Evolutionary conservation across 2,329 filamentous ascomycete species (phyloP).

Genomic region (Graphilbum fragrans): DNA sequence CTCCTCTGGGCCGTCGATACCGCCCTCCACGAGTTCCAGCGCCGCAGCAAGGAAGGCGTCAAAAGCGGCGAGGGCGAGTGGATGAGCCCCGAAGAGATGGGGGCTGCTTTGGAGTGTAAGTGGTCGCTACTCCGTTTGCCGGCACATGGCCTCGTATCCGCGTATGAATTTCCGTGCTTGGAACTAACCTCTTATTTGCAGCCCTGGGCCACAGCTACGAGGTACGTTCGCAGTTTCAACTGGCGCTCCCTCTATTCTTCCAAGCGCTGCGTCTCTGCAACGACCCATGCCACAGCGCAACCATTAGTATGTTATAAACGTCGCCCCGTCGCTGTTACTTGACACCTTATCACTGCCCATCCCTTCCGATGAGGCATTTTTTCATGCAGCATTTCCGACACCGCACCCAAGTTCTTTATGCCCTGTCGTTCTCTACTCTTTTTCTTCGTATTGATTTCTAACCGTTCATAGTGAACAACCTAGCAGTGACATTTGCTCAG

Average conservation of each 20-base stretch:
- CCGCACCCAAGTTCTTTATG: neutral
- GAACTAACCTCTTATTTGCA: slow-evolving; percentile 18
- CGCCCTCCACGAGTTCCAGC: slow-evolving; percentile 58
- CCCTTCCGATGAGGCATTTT: too few species aligned
- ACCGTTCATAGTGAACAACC: slow-evolving; percentile 56
- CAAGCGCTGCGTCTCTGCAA: slow-evolving; percentile 64
- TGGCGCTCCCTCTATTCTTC: slow-evolving; percentile 76
- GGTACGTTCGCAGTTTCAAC: slow-evolving; percentile 59
- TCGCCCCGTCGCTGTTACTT: neutral
- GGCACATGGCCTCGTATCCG: neutral
- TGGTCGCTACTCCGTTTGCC: neutral
- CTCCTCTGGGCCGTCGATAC: slow-evolving; percentile 76
- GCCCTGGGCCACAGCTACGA: slow-evolving; percentile 70
- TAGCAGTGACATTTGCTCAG: slow-evolving; percentile 62
- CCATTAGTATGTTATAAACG: slow-evolving; percentile 48
- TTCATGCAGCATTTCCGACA: neutral
- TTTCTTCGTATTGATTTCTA: neutral
- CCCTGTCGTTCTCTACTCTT: neutral
- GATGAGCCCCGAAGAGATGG: slow-evolving; percentile 59
- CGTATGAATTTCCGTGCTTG: slow-evolving; percentile 5
- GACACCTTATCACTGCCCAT: too few species aligned
- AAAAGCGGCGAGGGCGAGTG: slow-evolving; percentile 60
- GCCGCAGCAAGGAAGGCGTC: slow-evolving; percentile 54
- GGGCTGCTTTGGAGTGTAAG: slow-evolving; percentile 58
- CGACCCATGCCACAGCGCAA: slow-evolving; percentile 61